Evolutionary conservation across 2,329 filamentous ascomycete genomes (phyloP), one percentile per base, ranked within the genome.

Genomic region (Scedosporium boydii): DNA sequence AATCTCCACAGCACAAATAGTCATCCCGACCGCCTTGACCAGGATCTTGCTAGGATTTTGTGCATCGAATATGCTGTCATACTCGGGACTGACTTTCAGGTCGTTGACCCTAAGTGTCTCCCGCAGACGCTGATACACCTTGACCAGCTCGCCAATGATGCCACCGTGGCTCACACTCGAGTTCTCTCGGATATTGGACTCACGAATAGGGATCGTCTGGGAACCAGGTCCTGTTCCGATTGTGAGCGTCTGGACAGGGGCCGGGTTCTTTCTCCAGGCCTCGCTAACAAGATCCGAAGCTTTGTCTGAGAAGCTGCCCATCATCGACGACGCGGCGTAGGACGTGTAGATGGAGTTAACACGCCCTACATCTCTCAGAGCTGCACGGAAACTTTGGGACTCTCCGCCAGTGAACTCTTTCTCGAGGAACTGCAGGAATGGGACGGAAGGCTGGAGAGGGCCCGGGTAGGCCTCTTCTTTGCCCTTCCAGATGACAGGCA

Each of bases 401-500:
- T 74, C 73, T 14, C 74, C 23, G 2, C 51, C 73, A 23, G 71
- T 72, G 69, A 90, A 80, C 61, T 86, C 80, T 44, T 79, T 78
- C 61, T 82, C 78, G 14, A 96, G 75, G 77, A 91, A 96, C 0
- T 86, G 79, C 3, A 86, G 80, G 70, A 96, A 93, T 1, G 80
- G 72, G 18, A 74, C 74, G 38, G 80, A 71, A 4, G 86, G 76
- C 60, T 85, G 80, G 44, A 97, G 76, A n/a, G 85, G 80, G 3
- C 90, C 88, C 0, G 91, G 87, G 65, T 93, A 91, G 1, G 87
- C 85, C 70, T 96, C 90, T 68, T 96, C 90, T 70, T 96, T 88
- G 27, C 90, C 90, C 72, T 93, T 96, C 95, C 95, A 99, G 44
- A 96, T 87, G 65, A 99, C 91, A 0, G 96, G 96, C 44, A 99